phyloP scores from a whole-genome alignment of 225 moss, liverwort and hornwort species.

The Physcomitrellopsis africana region DNA sequence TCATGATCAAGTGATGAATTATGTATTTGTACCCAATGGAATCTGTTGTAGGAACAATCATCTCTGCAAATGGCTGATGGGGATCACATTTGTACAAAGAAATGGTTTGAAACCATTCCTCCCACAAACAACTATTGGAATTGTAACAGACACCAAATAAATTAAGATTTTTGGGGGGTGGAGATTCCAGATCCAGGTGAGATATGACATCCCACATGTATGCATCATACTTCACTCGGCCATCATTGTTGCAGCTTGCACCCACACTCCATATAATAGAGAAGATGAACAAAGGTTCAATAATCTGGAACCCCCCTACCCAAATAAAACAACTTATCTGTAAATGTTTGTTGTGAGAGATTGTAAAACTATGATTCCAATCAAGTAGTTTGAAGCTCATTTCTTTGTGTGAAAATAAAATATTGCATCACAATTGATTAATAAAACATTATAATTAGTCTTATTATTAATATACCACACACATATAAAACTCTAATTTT shows the following conservation, averaged over 20 bases:
- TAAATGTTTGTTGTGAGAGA: too few species aligned
- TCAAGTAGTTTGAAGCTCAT: too few species aligned
- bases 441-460: too few species aligned
- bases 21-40: conserved; percentile 70
- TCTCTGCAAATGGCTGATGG: conserved; percentile 70
- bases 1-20: conserved; percentile 63
- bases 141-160: conserved; percentile 66
- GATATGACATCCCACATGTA: conserved; percentile 63
- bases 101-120: conserved; percentile 74
- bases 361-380: too few species aligned
- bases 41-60: conserved; percentile 72
- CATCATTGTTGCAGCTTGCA: conserved; percentile 73
- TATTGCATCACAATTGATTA: too few species aligned
- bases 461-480: too few species aligned
- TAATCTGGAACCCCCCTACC: conserved; percentile 38
- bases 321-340: too few species aligned
- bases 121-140: conserved; percentile 55
- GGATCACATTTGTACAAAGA: conserved; percentile 60
- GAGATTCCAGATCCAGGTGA: conserved; percentile 47
- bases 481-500: too few species aligned
- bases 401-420: too few species aligned
- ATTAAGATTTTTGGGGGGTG: conserved; percentile 53
- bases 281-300: conserved; percentile 76
- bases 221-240: conserved; percentile 61
- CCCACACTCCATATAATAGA: conserved; percentile 71